A percentile compares a stretch with the other conserved stretches of the same genome.
phyloP scores from a whole-genome alignment of 192 early-diverging fungal genomes.

The Chytriomyces confervae region DNA sequence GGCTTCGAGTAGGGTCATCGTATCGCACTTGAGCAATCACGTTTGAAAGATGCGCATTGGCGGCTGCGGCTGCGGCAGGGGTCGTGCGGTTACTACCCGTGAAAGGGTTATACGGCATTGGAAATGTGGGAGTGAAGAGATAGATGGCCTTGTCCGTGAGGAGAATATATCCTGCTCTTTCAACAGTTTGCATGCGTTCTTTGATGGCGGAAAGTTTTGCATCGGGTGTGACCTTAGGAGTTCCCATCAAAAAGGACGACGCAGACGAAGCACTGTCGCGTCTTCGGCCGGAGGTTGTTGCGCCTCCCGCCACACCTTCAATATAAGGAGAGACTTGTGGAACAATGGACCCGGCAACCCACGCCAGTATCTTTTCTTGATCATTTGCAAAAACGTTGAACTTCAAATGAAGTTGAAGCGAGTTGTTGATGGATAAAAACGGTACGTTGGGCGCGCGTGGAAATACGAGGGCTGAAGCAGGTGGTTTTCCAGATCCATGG shows the following conservation, averaged over 20 bases:
- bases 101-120: conserved; percentile 46
- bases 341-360: conserved; percentile 50
- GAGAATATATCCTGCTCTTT: conserved; percentile 51
- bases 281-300: not conserved
- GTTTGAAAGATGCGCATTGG: conserved; percentile 18
- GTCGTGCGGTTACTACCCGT: not conserved
- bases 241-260: conserved; percentile 7
- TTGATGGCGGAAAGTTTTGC: not conserved
- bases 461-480: not conserved
- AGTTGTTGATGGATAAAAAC: conserved; percentile 53
- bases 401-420: conserved; percentile 55
- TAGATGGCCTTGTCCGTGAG: conserved; percentile 50
- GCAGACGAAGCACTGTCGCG: not conserved
- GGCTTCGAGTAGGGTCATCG: conserved; percentile 39
- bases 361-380: conserved; percentile 49
- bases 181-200: conserved; percentile 38
- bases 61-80: not conserved
- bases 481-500: not conserved
- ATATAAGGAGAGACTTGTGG: conserved; percentile 45
- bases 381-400: conserved; percentile 48
- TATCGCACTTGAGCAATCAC: conserved; percentile 45
- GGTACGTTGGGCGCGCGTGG: conserved; percentile 56
- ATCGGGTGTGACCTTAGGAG: not conserved
- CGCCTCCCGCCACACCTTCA: conserved; percentile 12
- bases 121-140: conserved; percentile 52